Evolutionary conservation across 179 eudicot genomes (phyloP).

Genomic region (Gypsophila paniculata): DNA sequence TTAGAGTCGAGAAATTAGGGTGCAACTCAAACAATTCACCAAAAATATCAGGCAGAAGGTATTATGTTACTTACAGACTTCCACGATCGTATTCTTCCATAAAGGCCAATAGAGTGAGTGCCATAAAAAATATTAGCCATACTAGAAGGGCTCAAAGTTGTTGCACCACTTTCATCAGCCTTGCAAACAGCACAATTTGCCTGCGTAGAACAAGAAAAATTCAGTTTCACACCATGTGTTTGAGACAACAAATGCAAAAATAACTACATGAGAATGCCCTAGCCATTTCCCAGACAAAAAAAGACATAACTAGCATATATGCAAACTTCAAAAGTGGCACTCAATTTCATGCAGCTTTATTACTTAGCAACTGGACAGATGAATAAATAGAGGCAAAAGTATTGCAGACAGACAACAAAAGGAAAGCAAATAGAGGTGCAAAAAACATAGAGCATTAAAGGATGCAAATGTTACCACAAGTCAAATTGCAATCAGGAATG

Average conservation of each 20-base stretch:
- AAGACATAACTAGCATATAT: not conserved
- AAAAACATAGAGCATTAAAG: not conserved
- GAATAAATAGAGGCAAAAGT: not conserved
- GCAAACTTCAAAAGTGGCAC: not conserved
- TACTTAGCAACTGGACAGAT: not conserved
- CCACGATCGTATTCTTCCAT: conserved; percentile 91
- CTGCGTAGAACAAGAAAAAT: conserved; percentile 33
- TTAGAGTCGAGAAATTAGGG: conserved; percentile 9
- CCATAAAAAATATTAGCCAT: conserved; percentile 80
- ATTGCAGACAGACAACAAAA: not conserved
- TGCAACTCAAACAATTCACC: conserved; percentile 9
- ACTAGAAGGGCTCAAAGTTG: conserved; percentile 68
- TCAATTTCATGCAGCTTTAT: not conserved
- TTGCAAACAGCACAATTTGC: conserved; percentile 90
- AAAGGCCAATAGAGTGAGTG: conserved; percentile 86
- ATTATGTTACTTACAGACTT: conserved; percentile 68
- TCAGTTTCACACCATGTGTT: not conserved
- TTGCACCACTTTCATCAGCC: conserved; percentile 91
- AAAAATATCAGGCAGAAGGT: conserved; percentile 11
- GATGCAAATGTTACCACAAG: not conserved
- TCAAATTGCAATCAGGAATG: not conserved
- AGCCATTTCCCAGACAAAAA: not conserved
- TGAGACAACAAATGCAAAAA: not conserved
- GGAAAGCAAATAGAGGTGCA: not conserved
- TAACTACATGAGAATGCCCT: not conserved